phyloP scores from a whole-genome alignment of 176 grass and related monocot genomes.

The Carex parvula region DNA sequence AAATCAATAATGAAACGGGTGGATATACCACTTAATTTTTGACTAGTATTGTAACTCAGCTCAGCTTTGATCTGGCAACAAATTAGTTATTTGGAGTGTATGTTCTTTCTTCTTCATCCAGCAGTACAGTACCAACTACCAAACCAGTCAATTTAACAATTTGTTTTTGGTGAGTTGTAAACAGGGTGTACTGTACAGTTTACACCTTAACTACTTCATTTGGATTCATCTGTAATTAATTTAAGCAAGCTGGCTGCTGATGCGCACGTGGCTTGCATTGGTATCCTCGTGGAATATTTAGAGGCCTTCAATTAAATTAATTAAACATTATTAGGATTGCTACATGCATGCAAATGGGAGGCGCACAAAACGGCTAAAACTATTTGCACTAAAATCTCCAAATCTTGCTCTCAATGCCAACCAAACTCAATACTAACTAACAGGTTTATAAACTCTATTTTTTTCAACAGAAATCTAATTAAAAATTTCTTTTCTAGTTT shows the following conservation, averaged over 20 bases:
- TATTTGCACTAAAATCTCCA: neutral
- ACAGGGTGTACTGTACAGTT: slow-evolving; percentile 19
- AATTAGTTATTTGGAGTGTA: neutral
- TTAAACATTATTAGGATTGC: neutral
- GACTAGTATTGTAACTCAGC: neutral
- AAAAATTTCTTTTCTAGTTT: no score
- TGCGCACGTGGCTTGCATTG: slow-evolving; percentile 4
- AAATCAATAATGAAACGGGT: no score
- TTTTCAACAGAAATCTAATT: no score
- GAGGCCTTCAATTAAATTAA: neutral
- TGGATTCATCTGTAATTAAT: neutral
- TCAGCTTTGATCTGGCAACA: neutral
- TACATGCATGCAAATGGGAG: neutral
- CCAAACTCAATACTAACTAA: neutral
- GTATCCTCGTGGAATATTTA: neutral
- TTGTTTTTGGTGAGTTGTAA: slow-evolving; percentile 24
- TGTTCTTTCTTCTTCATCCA: neutral
- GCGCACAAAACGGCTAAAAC: neutral
- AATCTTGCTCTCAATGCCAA: neutral
- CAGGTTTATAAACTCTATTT: no score
- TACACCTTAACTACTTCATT: slow-evolving; percentile 1
- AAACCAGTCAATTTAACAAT: neutral
- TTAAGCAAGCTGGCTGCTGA: neutral
- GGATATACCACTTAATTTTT: neutral
- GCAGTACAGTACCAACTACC: neutral